Conservation (phyloP, 2,329 filamentous ascomycete species). For the Colletotrichum trifolii region DNA sequence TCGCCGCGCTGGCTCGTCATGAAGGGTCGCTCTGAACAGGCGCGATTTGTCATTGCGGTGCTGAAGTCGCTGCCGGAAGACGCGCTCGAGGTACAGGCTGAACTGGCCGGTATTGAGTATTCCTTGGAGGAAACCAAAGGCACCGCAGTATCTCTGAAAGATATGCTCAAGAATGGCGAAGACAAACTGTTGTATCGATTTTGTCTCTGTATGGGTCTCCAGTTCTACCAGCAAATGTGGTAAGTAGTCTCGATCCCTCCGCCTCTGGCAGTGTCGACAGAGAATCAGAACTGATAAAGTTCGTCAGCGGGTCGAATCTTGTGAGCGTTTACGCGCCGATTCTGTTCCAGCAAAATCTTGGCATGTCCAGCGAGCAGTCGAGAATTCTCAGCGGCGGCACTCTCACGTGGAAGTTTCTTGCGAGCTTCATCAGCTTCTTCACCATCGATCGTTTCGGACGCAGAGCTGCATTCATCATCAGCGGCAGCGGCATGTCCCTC, state of each 20-base stretch:
- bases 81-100: conserved; percentile 50
- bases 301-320: conserved; percentile 55
- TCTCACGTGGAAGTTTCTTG: conserved; percentile 66
- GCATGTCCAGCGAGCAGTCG: conserved; percentile 48
- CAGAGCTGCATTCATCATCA: conserved; percentile 62
- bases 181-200: conserved; percentile 62
- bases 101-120: conserved; percentile 59
- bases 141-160: conserved; percentile 48
- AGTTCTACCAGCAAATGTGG: conserved; percentile 45
- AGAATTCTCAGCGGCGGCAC: conserved; percentile 58
- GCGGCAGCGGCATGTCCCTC: conserved; percentile 61
- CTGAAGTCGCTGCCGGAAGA: conserved; percentile 52
- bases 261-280: neutral
- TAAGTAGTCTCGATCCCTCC: conserved; percentile 2
- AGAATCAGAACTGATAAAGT: neutral
- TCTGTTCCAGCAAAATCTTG: conserved; percentile 53
- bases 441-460: conserved; percentile 63
- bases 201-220: conserved; percentile 44
- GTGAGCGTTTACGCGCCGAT: conserved; percentile 59
- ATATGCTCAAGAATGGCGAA: conserved; percentile 60
- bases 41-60: conserved; percentile 47
- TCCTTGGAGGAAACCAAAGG: conserved; percentile 56
- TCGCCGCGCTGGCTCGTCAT: conserved; percentile 51
- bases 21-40: conserved; percentile 47
- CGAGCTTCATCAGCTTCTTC: conserved; percentile 60